A percentile compares a stretch with the other conserved stretches of the same genome.
Conservation (phyloP, 306 rosid genomes). For the Crataegus laevigata region DNA sequence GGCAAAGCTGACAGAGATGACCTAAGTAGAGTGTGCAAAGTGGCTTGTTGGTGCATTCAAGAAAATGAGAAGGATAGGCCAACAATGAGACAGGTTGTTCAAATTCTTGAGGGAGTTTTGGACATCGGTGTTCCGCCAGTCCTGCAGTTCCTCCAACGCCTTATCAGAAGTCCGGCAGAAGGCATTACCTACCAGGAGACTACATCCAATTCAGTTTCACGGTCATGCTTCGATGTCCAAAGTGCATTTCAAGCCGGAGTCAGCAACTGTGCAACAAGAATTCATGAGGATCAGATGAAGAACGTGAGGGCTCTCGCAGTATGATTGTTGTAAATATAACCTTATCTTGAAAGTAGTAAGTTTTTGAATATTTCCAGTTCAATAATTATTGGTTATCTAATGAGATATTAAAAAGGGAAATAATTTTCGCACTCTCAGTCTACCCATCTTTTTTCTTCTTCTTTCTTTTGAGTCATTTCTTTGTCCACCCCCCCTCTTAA, state of each 20-base stretch:
- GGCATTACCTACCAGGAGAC: neutral
- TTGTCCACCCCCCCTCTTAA: too few relatives aligned
- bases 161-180: neutral
- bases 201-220: neutral
- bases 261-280: neutral
- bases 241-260: neutral
- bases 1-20: constrained; percentile 35
- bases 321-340: too few relatives aligned
- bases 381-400: too few relatives aligned
- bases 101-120: constrained; percentile 39
- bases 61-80: constrained; percentile 45
- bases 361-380: too few relatives aligned
- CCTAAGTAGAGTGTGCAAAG: constrained; percentile 24
- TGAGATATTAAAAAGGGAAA: too few relatives aligned
- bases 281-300: neutral
- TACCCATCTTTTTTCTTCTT: too few relatives aligned
- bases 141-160: neutral
- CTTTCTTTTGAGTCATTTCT: too few relatives aligned
- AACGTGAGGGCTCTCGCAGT: too few relatives aligned
- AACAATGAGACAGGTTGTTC: constrained; percentile 43
- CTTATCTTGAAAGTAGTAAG: too few relatives aligned
- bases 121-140: constrained; percentile 11
- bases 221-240: neutral
- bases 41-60: constrained; percentile 50
- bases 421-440: too few relatives aligned